Evolutionary conservation across 192 early-diverging fungal species (phyloP).

Genomic region (Mortierella antarctica): DNA sequence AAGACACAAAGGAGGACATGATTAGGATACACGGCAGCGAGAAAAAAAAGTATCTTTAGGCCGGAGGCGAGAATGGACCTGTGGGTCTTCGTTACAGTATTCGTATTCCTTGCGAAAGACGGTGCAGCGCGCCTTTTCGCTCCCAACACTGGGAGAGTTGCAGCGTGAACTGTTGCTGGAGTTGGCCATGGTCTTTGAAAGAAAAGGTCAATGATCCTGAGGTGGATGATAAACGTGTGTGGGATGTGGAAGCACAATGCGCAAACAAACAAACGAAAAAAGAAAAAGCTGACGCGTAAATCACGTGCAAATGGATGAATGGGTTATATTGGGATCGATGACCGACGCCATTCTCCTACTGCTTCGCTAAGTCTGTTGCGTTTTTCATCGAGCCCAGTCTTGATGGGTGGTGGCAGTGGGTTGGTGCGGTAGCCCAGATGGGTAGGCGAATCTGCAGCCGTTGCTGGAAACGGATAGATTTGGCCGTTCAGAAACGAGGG

Average conservation of each 20-base stretch:
- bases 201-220: no score
- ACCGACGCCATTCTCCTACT: slow-evolving; percentile 44
- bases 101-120: slow-evolving; percentile 53
- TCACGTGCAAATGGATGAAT: no score
- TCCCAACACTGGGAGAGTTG: slow-evolving; percentile 26
- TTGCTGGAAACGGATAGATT: background rate
- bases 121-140: slow-evolving; percentile 51
- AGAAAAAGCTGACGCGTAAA: slow-evolving; percentile 2
- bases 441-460: background rate
- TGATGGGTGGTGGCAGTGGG: slow-evolving; percentile 30
- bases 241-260: background rate
- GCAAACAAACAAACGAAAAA: background rate
- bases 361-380: slow-evolving; percentile 29
- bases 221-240: no score
- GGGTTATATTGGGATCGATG: background rate
- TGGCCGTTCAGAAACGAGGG: slow-evolving; percentile 16
- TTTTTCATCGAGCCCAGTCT: slow-evolving; percentile 20
- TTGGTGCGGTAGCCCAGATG: slow-evolving; percentile 23
- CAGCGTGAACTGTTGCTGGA: slow-evolving; percentile 38
- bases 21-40: background rate
- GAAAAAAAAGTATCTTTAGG: no score
- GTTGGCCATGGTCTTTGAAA: slow-evolving; percentile 26
- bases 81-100: slow-evolving; percentile 22
- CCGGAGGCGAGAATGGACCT: background rate
- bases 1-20: background rate